Evolutionary conservation across 2,329 filamentous ascomycete genomes (phyloP).

Genomic region (Colletotrichum lindemuthianum): DNA sequence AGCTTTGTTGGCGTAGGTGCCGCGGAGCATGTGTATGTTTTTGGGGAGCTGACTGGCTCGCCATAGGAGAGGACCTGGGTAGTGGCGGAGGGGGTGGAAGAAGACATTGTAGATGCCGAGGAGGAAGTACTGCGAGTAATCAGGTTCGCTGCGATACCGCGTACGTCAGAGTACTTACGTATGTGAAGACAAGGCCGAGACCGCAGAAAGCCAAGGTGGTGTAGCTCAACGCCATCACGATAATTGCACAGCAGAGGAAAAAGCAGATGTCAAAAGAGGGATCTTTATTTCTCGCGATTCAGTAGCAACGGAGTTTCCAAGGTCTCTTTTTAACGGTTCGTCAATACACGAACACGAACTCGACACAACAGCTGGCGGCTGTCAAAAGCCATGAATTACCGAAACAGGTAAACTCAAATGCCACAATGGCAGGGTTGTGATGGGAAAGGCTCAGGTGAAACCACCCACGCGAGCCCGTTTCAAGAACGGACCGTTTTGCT

Average conservation of each 20-base stretch:
- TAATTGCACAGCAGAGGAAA: not conserved
- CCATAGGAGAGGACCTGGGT: slow-evolving; percentile 42
- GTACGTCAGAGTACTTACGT: not conserved
- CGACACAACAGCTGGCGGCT: slow-evolving; percentile 7
- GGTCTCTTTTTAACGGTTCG: too few relatives aligned
- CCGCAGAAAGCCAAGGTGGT: not conserved
- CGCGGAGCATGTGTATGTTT: slow-evolving; percentile 16
- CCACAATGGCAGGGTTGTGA: not conserved
- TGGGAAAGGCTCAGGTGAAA: slow-evolving; percentile 11
- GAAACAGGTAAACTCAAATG: slow-evolving; percentile 9
- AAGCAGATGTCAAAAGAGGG: too few relatives aligned
- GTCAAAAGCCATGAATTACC: slow-evolving; percentile 7
- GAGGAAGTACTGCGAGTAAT: slow-evolving; percentile 10
- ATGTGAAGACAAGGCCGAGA: not conserved
- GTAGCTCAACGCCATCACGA: slow-evolving; percentile 12
- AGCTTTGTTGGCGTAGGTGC: slow-evolving; percentile 21
- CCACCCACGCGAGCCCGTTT: slow-evolving; percentile 10
- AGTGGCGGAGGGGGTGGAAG: slow-evolving; percentile 46
- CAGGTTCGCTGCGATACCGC: not conserved
- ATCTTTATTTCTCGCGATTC: too few relatives aligned
- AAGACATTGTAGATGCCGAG: slow-evolving; percentile 44
- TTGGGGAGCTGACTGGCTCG: slow-evolving; percentile 28
- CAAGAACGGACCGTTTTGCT: not conserved
- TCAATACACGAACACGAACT: slow-evolving; percentile 28
- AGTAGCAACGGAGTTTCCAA: too few relatives aligned